Percentiles rank a stretch among this genome's conserved stretches.
phyloP scores from a whole-genome alignment of 768 basidiomycete species.

The Chalciporus piperatus region DNA sequence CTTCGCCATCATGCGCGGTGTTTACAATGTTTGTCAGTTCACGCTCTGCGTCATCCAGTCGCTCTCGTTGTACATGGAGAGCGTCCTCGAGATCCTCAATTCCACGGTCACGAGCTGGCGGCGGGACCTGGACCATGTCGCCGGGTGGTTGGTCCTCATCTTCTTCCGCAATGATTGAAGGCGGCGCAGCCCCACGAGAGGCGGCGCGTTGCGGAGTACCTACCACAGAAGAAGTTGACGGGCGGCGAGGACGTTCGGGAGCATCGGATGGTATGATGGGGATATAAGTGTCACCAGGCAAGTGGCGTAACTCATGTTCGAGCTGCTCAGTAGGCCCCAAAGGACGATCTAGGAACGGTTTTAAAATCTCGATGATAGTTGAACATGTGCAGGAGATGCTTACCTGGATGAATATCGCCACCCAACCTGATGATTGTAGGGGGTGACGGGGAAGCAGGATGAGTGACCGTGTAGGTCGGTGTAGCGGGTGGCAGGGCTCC shows the following conservation, averaged over 20 bases:
- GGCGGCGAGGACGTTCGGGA: not conserved
- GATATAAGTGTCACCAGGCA: slow-evolving; percentile 14
- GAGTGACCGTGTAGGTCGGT: not conserved
- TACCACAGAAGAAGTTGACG: not conserved
- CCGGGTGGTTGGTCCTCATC: slow-evolving; percentile 20
- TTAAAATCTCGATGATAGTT: slow-evolving; percentile 2
- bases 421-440: slow-evolving; percentile 32
- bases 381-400: not conserved
- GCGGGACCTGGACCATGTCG: slow-evolving; percentile 27
- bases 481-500: not conserved
- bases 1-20: slow-evolving; percentile 58
- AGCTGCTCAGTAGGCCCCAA: slow-evolving; percentile 8
- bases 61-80: slow-evolving; percentile 45
- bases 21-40: slow-evolving; percentile 47
- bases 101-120: slow-evolving; percentile 24
- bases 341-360: slow-evolving; percentile 13
- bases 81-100: slow-evolving; percentile 42
- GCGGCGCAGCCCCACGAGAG: slow-evolving; percentile 15
- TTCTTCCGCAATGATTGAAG: slow-evolving; percentile 17
- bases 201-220: slow-evolving; percentile 5
- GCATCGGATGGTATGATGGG: slow-evolving; percentile 13
- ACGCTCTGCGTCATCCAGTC: slow-evolving; percentile 54
- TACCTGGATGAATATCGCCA: slow-evolving; percentile 17
- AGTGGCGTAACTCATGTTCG: slow-evolving; percentile 2
- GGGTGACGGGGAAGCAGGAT: slow-evolving; percentile 20